Evolutionary conservation across 805 yeast genomes (phyloP), one percentile per base, ranked within the genome.

Genomic region (Teunomyces kruisii): DNA sequence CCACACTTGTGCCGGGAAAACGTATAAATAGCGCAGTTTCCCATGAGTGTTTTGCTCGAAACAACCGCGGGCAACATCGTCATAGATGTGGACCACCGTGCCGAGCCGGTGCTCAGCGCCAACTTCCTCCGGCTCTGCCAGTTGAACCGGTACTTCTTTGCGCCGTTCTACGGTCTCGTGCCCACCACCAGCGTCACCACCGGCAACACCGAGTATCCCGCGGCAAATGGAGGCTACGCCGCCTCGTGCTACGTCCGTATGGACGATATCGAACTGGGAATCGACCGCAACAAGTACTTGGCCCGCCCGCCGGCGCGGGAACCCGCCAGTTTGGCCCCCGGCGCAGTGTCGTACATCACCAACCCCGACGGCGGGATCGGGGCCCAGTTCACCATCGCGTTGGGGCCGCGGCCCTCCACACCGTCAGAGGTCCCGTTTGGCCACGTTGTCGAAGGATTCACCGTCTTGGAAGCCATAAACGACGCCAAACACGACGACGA

Each of bases 81-180:
- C 8, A 58, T 81, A 8, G 87, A 82, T 49, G 52, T 81, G 13
- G 51, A 56, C 39, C 45, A 53, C 5, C 56, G 67, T 7, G 53
- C 57, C 6, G 65, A 72, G 3, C 76, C 76, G 1, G 51, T 48
- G 14, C 73, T 72, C 32, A 61, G 75, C 27, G 58, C 54, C 43
- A 78, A 78, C 54, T 82, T 83, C 55, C 46, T 83, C 32, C 76
- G 79, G 51, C 67, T 81, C 9, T 80, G 86, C 63, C 69, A 75
- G 54, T 51, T 67, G 31, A 72, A 76, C 45, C 77, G 75, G 60
- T 83, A 69, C 62, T 73, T 79, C 38, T 77, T 75, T 52, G 60
- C 75, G 13, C 81, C 82, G 5, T 73, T 83, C 43, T 66, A 67
- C 55, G 67, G 74, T 46, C 54, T 81, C 4, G 65, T 65, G 33